These are phyloP conservation scores for Polyporus arcularius DNA, from an alignment of 768 basidiomycete species.

Conservation along the genomic window DNA sequence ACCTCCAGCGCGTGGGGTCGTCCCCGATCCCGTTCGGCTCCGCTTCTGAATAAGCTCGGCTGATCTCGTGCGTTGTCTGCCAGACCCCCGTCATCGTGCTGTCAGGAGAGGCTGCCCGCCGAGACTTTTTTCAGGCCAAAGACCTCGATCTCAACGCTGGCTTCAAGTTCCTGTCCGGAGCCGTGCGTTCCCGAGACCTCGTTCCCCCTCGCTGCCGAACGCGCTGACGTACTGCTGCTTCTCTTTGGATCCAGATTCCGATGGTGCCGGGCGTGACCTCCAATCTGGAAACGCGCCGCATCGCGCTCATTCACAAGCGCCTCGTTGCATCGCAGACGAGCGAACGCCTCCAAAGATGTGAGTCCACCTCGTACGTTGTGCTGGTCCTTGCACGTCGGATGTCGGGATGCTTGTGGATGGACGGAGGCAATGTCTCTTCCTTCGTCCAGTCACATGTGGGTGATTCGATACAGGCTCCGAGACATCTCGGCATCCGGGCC, in stretches of 20 bases:
- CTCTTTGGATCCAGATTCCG: conserved; percentile 55
- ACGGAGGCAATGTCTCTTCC: not conserved
- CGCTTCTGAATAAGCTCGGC: conserved; percentile 15
- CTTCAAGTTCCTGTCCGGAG: conserved; percentile 77
- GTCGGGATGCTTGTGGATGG: not conserved
- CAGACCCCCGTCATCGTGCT: conserved; percentile 77
- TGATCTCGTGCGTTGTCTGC: conserved; percentile 10
- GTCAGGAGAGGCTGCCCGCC: conserved; percentile 70
- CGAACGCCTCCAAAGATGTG: conserved; percentile 60
- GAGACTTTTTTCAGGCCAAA: conserved; percentile 68
- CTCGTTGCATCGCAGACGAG: conserved; percentile 64
- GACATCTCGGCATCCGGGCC: conserved; percentile 4
- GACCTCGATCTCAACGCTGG: conserved; percentile 77
- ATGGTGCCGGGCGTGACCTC: conserved; percentile 76
- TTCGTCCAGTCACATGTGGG: conserved; percentile 6
- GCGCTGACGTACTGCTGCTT: not conserved
- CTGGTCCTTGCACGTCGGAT: not conserved
- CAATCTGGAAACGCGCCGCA: conserved; percentile 59
- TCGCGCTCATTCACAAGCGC: conserved; percentile 72
- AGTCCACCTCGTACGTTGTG: conserved; percentile 33
- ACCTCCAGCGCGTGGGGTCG: not conserved
- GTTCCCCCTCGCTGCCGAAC: not conserved
- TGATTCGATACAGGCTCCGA: conserved; percentile 5
- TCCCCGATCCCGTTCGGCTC: conserved; percentile 11
- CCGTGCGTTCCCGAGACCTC: conserved; percentile 46